Evolutionary conservation across 2,329 filamentous ascomycete species (phyloP), one percentile per base, ranked within the genome.

Genomic region (Arthrobotrys sphaeroides): DNA sequence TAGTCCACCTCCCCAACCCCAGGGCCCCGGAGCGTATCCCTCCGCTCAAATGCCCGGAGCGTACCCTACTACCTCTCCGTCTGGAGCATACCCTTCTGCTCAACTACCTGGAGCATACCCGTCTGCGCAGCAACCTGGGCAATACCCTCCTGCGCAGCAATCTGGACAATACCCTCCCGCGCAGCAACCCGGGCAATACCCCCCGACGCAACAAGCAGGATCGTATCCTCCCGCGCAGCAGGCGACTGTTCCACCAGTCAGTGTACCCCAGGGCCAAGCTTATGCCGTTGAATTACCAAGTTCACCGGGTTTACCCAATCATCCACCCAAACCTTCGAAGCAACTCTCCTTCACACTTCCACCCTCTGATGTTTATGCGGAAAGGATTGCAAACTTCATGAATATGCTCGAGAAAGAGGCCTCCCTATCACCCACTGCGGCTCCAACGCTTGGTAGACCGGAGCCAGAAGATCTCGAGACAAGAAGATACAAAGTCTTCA

Each of bases 371-470:
- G 62, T 74, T 42, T 74, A 74, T 57, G 70, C 70, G 7, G 70
- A 74, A 38, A 43, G 70, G 1, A 74, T 74, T 59, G 62, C 70
- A 20, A 74, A 74, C 22, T 74, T 74, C 18, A 74, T 74, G 70
- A 74, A 74, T 36, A 74, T 74, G 70, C 40, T 74, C 18, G 70
- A 74, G 55, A 74, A 74, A 20, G 70, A 74, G 20, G 62, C 70
- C 13, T 74, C 70, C 13, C 45, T 74, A 13, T 55, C 61, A 16
- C 70, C 70, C 9, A 74, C 70, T 3, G 55, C 61, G 18, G 38
- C 36, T 33, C 70, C 70, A 13, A 74, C 70, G 13, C 47, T 57
- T 2, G 70, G 70, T 33, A 18, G 51, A 31, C 70, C 55, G 5
- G 70, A 74, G 38, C 62, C 70, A 26, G 70, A 74, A 9, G 70